Evolutionary conservation across 306 rosid species (phyloP).

Genomic region (Senna siamea): DNA sequence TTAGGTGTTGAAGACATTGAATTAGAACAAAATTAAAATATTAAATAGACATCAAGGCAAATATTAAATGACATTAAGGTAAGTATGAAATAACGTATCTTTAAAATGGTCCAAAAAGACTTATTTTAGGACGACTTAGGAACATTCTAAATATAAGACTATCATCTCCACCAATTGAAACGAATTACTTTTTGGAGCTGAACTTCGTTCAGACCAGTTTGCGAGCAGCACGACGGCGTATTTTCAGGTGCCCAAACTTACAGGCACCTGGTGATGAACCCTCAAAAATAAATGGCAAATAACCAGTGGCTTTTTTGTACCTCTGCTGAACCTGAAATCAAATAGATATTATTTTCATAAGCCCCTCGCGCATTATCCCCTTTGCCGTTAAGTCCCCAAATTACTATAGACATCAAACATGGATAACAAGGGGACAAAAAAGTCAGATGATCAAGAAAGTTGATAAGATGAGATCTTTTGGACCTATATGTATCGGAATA

Average conservation of each 20-base stretch:
- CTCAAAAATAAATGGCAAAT: slow-evolving; percentile 77
- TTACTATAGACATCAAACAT: neutral
- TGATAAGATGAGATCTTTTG: no score
- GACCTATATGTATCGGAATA: neutral
- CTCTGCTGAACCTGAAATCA: slow-evolving; percentile 81
- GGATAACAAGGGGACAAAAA: neutral
- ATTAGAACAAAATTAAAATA: no score
- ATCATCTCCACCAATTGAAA: no score
- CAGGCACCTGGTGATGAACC: slow-evolving; percentile 96
- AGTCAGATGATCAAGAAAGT: neutral
- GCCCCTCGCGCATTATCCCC: slow-evolving; percentile 20
- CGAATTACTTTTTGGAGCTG: neutral
- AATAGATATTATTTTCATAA: slow-evolving; percentile 15
- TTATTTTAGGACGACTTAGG: no score
- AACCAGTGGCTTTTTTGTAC: slow-evolving; percentile 83
- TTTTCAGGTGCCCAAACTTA: slow-evolving; percentile 75
- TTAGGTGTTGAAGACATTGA: no score
- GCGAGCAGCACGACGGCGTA: slow-evolving; percentile 50
- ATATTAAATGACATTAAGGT: no score
- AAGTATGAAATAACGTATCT: no score
- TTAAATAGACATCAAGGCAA: no score
- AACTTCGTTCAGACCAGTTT: neutral
- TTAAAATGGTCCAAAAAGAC: no score
- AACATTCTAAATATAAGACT: no score
- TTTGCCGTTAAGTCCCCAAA: neutral